Conservation (phyloP, 2,329 filamentous ascomycete species). For the Helotiales sp. region DNA sequence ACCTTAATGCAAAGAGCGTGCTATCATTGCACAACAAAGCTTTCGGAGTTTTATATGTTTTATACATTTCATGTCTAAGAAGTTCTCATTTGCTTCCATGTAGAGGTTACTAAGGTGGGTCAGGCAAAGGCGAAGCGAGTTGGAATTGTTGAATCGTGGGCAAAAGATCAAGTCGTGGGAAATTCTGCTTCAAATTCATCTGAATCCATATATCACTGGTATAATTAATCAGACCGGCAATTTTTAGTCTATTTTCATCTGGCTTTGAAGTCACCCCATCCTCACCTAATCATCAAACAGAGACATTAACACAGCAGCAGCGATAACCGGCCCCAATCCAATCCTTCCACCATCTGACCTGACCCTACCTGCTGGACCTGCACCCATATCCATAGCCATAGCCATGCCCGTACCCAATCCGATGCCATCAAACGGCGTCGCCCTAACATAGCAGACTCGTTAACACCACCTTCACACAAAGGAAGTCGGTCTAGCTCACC, state of each 20-base stretch:
- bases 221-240: too few species aligned
- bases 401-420: background rate
- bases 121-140: background rate
- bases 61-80: background rate
- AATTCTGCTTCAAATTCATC: too few species aligned
- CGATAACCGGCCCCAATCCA: slow-evolving; percentile 2
- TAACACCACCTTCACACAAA: slow-evolving; percentile 1
- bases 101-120: background rate
- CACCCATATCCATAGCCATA: background rate
- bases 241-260: background rate
- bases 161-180: too few species aligned
- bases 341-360: background rate
- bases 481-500: background rate
- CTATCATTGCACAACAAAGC: background rate
- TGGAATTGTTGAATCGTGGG: too few species aligned
- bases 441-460: slow-evolving; percentile 6
- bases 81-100: background rate
- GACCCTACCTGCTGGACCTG: background rate
- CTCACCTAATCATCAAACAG: background rate
- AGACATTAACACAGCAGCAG: slow-evolving; percentile 13
- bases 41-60: too few species aligned
- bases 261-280: background rate
- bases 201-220: too few species aligned
- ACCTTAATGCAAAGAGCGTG: background rate
- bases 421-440: background rate